Evolutionary conservation across 371 early-diverging fungal genomes (phyloP).

Genomic region (Rhizopus microsporus): DNA sequence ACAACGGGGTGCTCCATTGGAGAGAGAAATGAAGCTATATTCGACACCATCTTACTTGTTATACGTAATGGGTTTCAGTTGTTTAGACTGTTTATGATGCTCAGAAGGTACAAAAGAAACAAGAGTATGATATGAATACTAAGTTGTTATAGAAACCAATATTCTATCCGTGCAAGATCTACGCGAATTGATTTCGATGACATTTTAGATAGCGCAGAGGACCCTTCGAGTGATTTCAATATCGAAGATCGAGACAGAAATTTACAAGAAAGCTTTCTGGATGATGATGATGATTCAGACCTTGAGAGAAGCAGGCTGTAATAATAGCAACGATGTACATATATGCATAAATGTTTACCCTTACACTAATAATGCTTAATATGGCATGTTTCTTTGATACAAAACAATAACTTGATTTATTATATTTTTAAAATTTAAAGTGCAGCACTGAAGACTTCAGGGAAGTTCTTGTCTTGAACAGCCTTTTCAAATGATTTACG

Average conservation of each 20-base stretch:
- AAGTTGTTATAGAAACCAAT: conserved; percentile 38
- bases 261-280: conserved; percentile 43
- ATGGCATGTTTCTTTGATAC: background rate
- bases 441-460: conserved; percentile 54
- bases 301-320: conserved; percentile 30
- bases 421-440: conserved; percentile 29
- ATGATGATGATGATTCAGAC: conserved; percentile 40
- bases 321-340: background rate
- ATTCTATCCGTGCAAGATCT: conserved; percentile 44
- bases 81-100: conserved; percentile 67
- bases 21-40: conserved; percentile 63
- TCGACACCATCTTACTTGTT: conserved; percentile 71
- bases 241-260: conserved; percentile 38
- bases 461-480: conserved; percentile 54
- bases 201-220: conserved; percentile 30
- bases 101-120: conserved; percentile 56
- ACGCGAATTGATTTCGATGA: conserved; percentile 48
- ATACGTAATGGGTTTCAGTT: conserved; percentile 74
- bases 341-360: no score
- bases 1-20: conserved; percentile 64
- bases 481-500: conserved; percentile 59
- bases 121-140: background rate
- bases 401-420: background rate
- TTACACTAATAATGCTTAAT: no score
- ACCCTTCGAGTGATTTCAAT: conserved; percentile 43